Percentiles rank a stretch among this genome's conserved stretches.
phyloP scores from a whole-genome alignment of 768 basidiomycete species.

The Chalciporus sphaerocephalus region DNA sequence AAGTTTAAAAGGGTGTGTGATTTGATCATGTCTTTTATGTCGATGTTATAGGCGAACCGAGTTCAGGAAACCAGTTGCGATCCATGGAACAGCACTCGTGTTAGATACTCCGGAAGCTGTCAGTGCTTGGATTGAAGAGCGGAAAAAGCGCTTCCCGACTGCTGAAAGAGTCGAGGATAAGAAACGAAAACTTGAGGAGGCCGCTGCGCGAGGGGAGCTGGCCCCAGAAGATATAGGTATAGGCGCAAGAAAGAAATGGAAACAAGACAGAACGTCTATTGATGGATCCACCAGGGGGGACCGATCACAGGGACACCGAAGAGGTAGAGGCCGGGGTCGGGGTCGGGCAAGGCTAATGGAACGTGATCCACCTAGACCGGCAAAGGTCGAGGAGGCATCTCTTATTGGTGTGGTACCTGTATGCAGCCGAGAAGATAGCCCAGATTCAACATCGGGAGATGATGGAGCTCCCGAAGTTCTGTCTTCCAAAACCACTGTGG shows the following conservation, averaged over 20 bases:
- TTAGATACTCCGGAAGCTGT: slow-evolving; percentile 82
- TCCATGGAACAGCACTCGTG: slow-evolving; percentile 73
- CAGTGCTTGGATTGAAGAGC: slow-evolving; percentile 82
- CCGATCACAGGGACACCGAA: slow-evolving; percentile 12
- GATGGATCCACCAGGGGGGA: slow-evolving; percentile 4
- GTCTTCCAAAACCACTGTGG: slow-evolving; percentile 45
- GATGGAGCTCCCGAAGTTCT: slow-evolving; percentile 53
- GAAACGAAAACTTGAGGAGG: slow-evolving; percentile 73
- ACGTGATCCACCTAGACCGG: neutral
- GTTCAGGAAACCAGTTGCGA: slow-evolving; percentile 62
- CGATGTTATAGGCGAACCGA: slow-evolving; percentile 5
- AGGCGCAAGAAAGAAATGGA: slow-evolving; percentile 40
- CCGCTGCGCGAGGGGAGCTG: slow-evolving; percentile 74
- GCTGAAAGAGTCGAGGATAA: slow-evolving; percentile 69
- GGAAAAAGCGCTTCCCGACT: slow-evolving; percentile 83
- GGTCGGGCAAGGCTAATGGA: slow-evolving; percentile 10
- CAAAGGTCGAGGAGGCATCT: neutral
- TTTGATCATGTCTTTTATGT: neutral
- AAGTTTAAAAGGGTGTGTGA: slow-evolving; percentile 65
- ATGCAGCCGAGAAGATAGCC: slow-evolving; percentile 4
- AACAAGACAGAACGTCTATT: slow-evolving; percentile 20
- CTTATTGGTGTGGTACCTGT: neutral
- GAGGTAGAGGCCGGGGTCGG: slow-evolving; percentile 33
- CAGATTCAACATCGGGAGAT: slow-evolving; percentile 30
- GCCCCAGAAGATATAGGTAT: slow-evolving; percentile 42